Base-by-base conservation (phyloP, 2,329 filamentous ascomycete species). In the Ophiocordyceps polyrhachis-furcata region DNA sequence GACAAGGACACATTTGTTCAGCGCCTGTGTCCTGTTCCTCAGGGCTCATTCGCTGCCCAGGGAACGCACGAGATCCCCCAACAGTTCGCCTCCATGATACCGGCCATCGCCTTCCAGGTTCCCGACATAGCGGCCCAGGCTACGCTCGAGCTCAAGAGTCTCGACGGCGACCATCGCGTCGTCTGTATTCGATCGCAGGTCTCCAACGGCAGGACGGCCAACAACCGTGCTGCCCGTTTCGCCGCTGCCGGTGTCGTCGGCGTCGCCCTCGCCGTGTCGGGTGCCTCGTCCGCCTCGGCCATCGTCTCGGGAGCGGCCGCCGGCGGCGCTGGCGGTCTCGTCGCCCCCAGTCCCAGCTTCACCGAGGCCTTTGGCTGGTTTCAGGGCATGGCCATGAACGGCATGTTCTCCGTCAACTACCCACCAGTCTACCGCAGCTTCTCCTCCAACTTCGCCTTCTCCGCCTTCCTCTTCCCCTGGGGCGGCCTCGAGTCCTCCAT, bases 341-440 rank as follows among this genome's bases (percentile, higher is more conserved):
- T 76, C 2, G 71, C 81, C 12, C 68, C 80, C 38, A 91, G 85
- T 53, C 91, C 91, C 23, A 84, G 81, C 44, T 95, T 96, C 58
- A 72, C 71, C 41, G 85, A 95, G 56, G 79, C 93, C 42, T 73
- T 94, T 52, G 79, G 81, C 49, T 93, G 84, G 76, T 94, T 96
- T 62, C 88, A 96, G 63, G 81, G 82, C 43, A 83, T 96, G 70
- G 87, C 91, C 25, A 82, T 91, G 68, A 95, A 91, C 62, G 88
- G 91, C 51, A 96, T 96, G 91, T 71, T 94, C 59, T 93, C 84
- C 48, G 88, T 93, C 54, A 76, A 80, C 54, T 87, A 94, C 52
- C 91, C 91, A 4, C 69, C 76, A 32, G 78, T 96, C 35, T 96
- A 96, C 66, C 77, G 80, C 52, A 89, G 79, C 59, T 98, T 94